phyloP scores from a whole-genome alignment of 305 asterid species.

The Striga hermonthica region DNA sequence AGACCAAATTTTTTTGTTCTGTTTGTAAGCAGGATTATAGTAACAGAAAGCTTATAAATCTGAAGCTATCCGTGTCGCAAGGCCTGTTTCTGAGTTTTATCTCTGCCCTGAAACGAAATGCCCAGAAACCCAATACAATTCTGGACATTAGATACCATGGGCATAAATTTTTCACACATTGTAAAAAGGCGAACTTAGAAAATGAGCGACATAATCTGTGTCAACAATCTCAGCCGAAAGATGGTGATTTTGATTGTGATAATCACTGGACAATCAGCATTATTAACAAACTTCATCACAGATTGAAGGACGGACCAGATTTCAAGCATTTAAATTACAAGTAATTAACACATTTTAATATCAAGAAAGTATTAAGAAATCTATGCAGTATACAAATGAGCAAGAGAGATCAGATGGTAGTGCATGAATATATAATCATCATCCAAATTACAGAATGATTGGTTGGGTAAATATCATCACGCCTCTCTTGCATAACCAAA shows the following conservation, averaged over 20 bases:
- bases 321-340: not conserved
- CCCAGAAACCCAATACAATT: slow-evolving; percentile 33
- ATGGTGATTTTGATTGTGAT: slow-evolving; percentile 47
- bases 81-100: slow-evolving; percentile 41
- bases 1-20: too few species aligned
- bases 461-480: slow-evolving; percentile 49
- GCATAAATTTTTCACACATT: slow-evolving; percentile 22
- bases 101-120: slow-evolving; percentile 42
- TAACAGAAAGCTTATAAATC: slow-evolving; percentile 53
- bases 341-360: not conserved
- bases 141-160: slow-evolving; percentile 56
- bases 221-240: slow-evolving; percentile 55
- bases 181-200: not conserved
- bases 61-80: slow-evolving; percentile 73
- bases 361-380: not conserved
- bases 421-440: slow-evolving; percentile 58
- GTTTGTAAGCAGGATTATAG: slow-evolving; percentile 61
- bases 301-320: slow-evolving; percentile 32
- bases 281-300: slow-evolving; percentile 36
- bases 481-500: slow-evolving; percentile 25
- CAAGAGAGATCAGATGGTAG: slow-evolving; percentile 66
- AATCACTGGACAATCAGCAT: slow-evolving; percentile 46
- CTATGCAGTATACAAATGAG: not conserved
- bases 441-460: slow-evolving; percentile 43
- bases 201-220: not conserved